Evolutionary conservation across 805 yeast genomes (phyloP).

Genomic region (Starmerella stellata): DNA sequence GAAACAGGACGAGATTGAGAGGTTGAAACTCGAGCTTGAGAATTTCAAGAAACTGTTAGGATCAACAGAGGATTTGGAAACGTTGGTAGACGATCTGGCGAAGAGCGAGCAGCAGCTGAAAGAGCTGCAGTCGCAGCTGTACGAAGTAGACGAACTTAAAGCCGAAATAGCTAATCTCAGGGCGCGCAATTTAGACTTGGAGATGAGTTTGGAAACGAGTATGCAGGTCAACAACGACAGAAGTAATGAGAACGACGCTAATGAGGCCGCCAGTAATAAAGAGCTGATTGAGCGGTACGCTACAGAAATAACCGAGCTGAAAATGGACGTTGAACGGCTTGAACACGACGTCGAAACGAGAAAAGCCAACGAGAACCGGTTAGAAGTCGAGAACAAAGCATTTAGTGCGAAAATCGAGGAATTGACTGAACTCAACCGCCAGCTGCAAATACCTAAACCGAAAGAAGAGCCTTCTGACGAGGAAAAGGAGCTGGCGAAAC

Average conservation of each 20-base stretch:
- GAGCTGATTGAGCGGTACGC: neutral
- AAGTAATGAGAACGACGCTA: neutral
- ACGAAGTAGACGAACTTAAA: constrained; percentile 20
- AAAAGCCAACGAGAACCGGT: constrained; percentile 8
- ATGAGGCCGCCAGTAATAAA: no score
- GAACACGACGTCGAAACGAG: constrained; percentile 6
- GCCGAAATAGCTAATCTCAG: constrained; percentile 16
- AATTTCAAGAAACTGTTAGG: constrained; percentile 12
- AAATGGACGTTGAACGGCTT: constrained; percentile 7
- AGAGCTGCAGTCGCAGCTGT: constrained; percentile 14
- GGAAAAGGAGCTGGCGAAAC: no score
- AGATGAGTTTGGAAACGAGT: neutral
- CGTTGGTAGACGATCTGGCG: constrained; percentile 12
- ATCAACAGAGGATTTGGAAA: constrained; percentile 10
- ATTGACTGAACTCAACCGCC: no score
- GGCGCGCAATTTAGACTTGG: constrained; percentile 9
- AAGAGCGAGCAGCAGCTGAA: constrained; percentile 16
- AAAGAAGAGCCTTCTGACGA: no score
- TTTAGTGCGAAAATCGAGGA: no score
- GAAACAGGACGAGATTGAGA: constrained; percentile 11
- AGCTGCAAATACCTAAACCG: no score
- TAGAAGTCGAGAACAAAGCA: no score
- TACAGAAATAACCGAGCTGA: no score
- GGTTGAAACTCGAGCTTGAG: constrained; percentile 12
- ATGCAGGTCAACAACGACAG: neutral